Percentiles rank a stretch among this genome's conserved stretches.
Evolutionary conservation across 495 filamentous ascomycete genomes (phyloP).

Genomic region (Xylaria grammica): DNA sequence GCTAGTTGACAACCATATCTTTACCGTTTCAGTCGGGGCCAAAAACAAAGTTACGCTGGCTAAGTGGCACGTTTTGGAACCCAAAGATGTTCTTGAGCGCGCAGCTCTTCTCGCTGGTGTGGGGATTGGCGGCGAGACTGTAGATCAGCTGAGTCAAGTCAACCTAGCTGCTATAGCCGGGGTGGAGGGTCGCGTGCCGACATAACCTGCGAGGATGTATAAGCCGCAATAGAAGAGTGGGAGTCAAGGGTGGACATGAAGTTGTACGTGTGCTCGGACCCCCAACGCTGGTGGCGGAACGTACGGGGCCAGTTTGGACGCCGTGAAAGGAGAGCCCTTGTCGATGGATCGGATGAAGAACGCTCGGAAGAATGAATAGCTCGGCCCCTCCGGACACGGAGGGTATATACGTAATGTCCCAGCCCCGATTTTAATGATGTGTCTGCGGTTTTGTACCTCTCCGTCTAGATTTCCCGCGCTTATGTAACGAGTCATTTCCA

Average conservation of each 20-base stretch:
- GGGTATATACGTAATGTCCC: background rate
- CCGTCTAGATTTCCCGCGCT: no score
- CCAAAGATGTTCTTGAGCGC: slow-evolving; percentile 81
- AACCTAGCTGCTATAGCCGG: slow-evolving; percentile 51
- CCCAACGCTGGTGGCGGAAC: background rate
- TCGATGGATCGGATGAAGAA: background rate
- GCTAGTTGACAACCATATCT: slow-evolving; percentile 64
- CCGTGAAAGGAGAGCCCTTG: no score
- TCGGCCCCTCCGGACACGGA: no score
- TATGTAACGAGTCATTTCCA: no score
- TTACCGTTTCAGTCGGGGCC: slow-evolving; percentile 86
- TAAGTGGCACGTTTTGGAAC: slow-evolving; percentile 84
- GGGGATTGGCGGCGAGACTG: slow-evolving; percentile 49
- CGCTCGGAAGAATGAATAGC: background rate
- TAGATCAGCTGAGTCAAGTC: slow-evolving; percentile 49
- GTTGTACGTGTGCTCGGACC: background rate
- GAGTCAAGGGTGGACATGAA: background rate
- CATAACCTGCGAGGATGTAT: background rate
- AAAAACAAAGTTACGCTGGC: slow-evolving; percentile 86
- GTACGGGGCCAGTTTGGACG: no score
- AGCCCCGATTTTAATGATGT: background rate
- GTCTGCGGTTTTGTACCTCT: no score
- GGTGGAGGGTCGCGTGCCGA: slow-evolving; percentile 42
- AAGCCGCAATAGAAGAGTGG: background rate
- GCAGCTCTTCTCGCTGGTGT: slow-evolving; percentile 70